These are phyloP conservation scores for Colletotrichum horii DNA, from an alignment of 2,329 filamentous ascomycete species.

Conservation along the genomic window DNA sequence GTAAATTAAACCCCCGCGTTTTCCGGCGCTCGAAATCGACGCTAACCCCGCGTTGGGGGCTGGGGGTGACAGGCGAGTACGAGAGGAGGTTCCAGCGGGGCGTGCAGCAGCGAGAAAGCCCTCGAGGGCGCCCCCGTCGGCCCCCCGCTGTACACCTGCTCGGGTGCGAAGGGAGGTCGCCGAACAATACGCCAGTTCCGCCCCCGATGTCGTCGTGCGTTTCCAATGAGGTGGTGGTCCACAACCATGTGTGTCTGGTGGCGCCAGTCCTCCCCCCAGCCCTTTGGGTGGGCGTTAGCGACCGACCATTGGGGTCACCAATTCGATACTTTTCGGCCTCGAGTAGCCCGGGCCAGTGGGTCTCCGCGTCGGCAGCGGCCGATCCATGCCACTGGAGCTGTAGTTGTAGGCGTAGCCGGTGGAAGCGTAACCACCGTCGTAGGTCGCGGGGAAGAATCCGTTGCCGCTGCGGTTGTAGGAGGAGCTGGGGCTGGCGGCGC, in stretches of 20 bases:
- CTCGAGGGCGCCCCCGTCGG: neutral
- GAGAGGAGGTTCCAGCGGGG: neutral
- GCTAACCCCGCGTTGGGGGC: conserved; percentile 14
- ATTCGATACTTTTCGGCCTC: conserved; percentile 67
- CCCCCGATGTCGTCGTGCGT: neutral
- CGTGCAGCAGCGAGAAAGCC: neutral
- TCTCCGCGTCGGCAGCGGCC: conserved; percentile 61
- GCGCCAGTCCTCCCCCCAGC: neutral
- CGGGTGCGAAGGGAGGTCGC: neutral
- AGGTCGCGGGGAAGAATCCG: conserved; percentile 57
- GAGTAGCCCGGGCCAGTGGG: conserved; percentile 53
- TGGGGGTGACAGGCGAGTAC: conserved; percentile 12
- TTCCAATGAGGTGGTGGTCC: neutral
- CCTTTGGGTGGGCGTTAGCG: conserved; percentile 37
- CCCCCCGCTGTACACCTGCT: neutral
- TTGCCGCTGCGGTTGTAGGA: conserved; percentile 52
- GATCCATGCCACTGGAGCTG: conserved; percentile 47
- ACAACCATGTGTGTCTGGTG: neutral
- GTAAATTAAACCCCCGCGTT: conserved; percentile 8
- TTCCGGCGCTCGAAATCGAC: conserved; percentile 9
- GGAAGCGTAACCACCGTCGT: conserved; percentile 49
- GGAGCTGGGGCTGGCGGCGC: conserved; percentile 55
- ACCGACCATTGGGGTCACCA: conserved; percentile 64
- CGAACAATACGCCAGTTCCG: neutral
- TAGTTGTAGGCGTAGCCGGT: conserved; percentile 44